Evolutionary conservation across 2,329 filamentous ascomycete species (phyloP), one percentile per base, ranked within the genome.

Genomic region (Hymenotorrendiella dingleyae): DNA sequence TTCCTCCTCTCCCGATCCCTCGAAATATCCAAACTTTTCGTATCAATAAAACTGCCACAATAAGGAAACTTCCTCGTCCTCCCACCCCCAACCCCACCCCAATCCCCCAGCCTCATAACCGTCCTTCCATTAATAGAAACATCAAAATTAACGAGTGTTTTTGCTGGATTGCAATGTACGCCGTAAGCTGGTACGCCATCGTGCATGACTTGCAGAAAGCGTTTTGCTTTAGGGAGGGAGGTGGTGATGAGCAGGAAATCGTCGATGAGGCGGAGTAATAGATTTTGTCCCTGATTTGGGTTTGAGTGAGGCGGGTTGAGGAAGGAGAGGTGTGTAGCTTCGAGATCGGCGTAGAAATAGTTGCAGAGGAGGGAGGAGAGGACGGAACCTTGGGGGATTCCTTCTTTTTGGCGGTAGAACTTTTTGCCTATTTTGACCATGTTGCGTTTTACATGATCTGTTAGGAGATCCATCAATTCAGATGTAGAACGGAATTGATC

Each of bases 371-470:
- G 71, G 32, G 84, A 86, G 0, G 90, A 96, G 4, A 98, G 62
- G 1, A 96, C 76, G 0, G 90, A 96, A 6, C 93, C 93, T 62
- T 98, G 93, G 0, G 93, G 90, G 28, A 98, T 97, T 11, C 93
- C 93, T 17, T 75, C 70, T 62, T 82, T 91, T 62, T 98, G 93
- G 19, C 87, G 78, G 61, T 93, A 96, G 61, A 82, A 89, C 53
- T 83, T 86, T 66, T 89, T 91, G 36, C 89, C 90, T 28, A 97
- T 82, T 58, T 86, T 88, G 57, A 98, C 80, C 20, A 96, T 70
- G 58, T 97, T 96, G 46, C 81, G 72, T 48, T 81, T 72, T n/a
- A 98, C 76, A 59, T 98, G 93, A 50, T 91, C 77, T 14, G 75
- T 65, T 7, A 96, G 68, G 4, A 96, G 71, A n/a, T 69, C 67